Evolutionary conservation across 2,329 filamentous ascomycete genomes (phyloP).

Genomic region (Sporothrix globosa): DNA sequence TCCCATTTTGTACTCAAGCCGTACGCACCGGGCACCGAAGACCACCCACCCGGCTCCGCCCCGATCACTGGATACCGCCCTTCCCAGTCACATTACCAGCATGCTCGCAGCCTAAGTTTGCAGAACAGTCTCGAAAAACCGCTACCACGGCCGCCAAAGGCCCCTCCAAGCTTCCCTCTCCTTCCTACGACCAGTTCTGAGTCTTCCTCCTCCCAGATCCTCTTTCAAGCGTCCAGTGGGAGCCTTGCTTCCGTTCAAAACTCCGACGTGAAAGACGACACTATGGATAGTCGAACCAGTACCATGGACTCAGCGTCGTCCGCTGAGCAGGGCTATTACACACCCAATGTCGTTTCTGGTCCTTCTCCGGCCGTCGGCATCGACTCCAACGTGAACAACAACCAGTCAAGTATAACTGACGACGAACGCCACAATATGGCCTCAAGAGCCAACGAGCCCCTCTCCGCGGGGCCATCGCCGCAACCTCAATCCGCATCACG

Average conservation of each 20-base stretch:
- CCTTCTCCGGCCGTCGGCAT: conserved; percentile 32
- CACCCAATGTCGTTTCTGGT: background rate
- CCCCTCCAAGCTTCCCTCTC: conserved; percentile 35
- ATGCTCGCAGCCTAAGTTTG: conserved; percentile 59
- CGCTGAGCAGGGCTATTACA: conserved; percentile 41
- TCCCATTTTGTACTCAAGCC: conserved; percentile 45
- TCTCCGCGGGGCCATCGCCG: conserved; percentile 62
- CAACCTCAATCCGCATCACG: conserved; percentile 45
- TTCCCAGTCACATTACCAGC: conserved; percentile 44
- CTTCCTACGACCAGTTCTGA: conserved; percentile 45
- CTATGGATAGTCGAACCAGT: conserved; percentile 38
- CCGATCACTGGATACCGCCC: conserved; percentile 37
- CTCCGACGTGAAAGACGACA: conserved; percentile 41
- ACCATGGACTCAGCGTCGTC: conserved; percentile 53
- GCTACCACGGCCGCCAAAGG: conserved; percentile 55
- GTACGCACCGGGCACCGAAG: conserved; percentile 34
- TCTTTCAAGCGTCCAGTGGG: conserved; percentile 33
- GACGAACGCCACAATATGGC: conserved; percentile 54
- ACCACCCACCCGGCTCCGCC: conserved; percentile 40
- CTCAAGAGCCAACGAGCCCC: conserved; percentile 57
- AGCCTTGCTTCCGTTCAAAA: conserved; percentile 43
- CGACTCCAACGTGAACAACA: conserved; percentile 50
- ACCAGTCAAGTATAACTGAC: conserved; percentile 54
- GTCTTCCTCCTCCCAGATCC: conserved; percentile 39
- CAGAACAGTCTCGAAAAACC: conserved; percentile 63